Evolutionary conservation across 495 filamentous ascomycete genomes (phyloP).

Genomic region (Penicillium desertorum): DNA sequence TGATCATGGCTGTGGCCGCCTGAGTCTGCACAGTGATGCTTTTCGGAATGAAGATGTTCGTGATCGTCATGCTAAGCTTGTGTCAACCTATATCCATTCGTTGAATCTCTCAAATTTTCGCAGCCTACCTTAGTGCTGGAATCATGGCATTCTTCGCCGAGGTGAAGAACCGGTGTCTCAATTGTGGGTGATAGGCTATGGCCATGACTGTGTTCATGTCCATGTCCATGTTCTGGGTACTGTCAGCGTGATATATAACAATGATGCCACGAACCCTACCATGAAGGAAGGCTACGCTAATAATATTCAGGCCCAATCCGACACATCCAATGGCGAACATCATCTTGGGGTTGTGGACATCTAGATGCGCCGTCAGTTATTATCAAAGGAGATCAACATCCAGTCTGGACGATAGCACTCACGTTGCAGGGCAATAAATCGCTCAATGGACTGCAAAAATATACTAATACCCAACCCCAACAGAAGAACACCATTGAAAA

Average conservation of each 20-base stretch:
- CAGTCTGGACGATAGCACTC: neutral
- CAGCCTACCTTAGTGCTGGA: slow-evolving; percentile 21
- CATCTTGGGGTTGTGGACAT: slow-evolving; percentile 68
- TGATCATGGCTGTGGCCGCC: slow-evolving; percentile 30
- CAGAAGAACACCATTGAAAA: slow-evolving; percentile 90
- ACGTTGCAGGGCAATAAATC: slow-evolving; percentile 61
- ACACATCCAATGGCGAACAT: slow-evolving; percentile 74
- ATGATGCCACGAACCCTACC: slow-evolving; percentile 38
- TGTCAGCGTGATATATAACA: slow-evolving; percentile 2
- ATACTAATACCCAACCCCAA: slow-evolving; percentile 91
- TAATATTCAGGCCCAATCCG: slow-evolving; percentile 75
- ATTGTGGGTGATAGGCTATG: slow-evolving; percentile 11
- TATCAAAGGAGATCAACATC: slow-evolving; percentile 10
- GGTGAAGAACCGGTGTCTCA: slow-evolving; percentile 14
- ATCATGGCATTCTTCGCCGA: slow-evolving; percentile 15
- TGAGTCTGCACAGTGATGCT: slow-evolving; percentile 4
- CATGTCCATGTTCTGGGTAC: slow-evolving; percentile 27
- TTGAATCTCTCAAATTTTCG: no score
- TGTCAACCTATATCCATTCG: slow-evolving; percentile 2
- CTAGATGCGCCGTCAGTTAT: slow-evolving; percentile 28
- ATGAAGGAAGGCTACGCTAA: slow-evolving; percentile 75
- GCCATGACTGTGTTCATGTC: slow-evolving; percentile 26
- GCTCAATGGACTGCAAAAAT: slow-evolving; percentile 82
- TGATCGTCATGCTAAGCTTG: slow-evolving; percentile 23
- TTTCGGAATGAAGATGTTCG: slow-evolving; percentile 23